A percentile compares a stretch with the other conserved stretches of the same genome.
These are phyloP conservation scores for Penicillium sp. DNA, from an alignment of 2,329 filamentous ascomycete species.

Conservation along the genomic window DNA sequence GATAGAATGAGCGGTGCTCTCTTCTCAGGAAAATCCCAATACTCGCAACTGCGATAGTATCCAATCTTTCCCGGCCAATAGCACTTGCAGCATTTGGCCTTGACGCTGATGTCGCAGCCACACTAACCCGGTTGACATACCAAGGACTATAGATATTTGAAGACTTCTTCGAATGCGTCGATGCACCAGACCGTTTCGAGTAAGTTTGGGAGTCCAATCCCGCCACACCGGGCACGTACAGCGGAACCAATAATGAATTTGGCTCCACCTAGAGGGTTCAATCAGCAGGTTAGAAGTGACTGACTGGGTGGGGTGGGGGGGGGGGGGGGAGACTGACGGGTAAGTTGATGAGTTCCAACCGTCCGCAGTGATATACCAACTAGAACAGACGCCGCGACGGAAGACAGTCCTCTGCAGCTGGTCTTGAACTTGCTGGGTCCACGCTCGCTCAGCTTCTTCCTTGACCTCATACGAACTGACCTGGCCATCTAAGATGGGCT, in stretches of 20 bases:
- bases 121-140: constrained; percentile 16
- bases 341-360: constrained; percentile 53
- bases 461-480: constrained; percentile 49
- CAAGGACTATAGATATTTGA: constrained; percentile 20
- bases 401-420: constrained; percentile 49
- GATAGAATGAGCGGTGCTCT: neutral
- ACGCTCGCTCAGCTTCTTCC: constrained; percentile 48
- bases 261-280: constrained; percentile 42
- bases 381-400: constrained; percentile 46
- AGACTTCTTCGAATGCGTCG: constrained; percentile 21
- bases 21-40: neutral
- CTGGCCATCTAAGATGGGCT: constrained; percentile 50
- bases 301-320: neutral
- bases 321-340: constrained; percentile 35
- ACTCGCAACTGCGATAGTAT: constrained; percentile 10
- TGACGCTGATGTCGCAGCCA: constrained; percentile 18
- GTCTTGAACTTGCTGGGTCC: constrained; percentile 49
- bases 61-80: constrained; percentile 12
- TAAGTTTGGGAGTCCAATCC: constrained; percentile 55
- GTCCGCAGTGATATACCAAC: constrained; percentile 50
- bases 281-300: constrained; percentile 13
- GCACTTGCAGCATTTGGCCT: constrained; percentile 8
- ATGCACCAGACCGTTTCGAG: constrained; percentile 46
- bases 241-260: constrained; percentile 51
- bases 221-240: constrained; percentile 54